A percentile compares a stretch with the other conserved stretches of the same genome.
phyloP scores from a whole-genome alignment of 345 rosid species.

The Erucastrum elatum region DNA sequence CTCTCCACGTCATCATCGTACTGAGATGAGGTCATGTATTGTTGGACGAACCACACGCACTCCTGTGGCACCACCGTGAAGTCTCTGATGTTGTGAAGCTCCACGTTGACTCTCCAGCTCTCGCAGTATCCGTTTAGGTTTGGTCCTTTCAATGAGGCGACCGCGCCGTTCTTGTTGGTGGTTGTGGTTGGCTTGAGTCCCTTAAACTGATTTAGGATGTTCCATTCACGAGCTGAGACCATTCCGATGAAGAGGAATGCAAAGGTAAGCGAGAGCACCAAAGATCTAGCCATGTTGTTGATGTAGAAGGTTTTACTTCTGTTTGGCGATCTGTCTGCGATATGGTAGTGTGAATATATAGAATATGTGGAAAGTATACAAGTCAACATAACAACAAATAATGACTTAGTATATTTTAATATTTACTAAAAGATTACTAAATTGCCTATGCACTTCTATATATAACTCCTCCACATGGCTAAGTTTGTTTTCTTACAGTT shows the following conservation, averaged over 20 bases:
- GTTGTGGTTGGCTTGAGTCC: conserved; percentile 15
- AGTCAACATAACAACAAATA: neutral
- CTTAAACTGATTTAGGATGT: conserved; percentile 51
- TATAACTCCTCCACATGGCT: too few species aligned
- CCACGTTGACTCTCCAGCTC: conserved; percentile 82
- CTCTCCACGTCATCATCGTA: conserved; percentile 52
- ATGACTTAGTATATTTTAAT: too few species aligned
- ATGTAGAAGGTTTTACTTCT: conserved; percentile 10
- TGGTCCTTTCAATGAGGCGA: conserved; percentile 12
- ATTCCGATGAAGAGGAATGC: conserved; percentile 41
- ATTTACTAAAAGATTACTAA: too few species aligned
- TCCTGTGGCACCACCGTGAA: conserved; percentile 69
- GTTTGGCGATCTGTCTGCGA: neutral
- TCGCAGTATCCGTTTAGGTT: conserved; percentile 60
- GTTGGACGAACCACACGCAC: conserved; percentile 46
- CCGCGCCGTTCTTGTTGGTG: neutral
- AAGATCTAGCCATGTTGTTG: conserved; percentile 47
- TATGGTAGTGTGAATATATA: neutral
- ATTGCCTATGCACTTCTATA: too few species aligned
- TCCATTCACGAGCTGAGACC: conserved; percentile 62
- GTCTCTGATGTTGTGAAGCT: conserved; percentile 65
- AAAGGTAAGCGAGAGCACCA: conserved; percentile 35
- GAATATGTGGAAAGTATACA: neutral
- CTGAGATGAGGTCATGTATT: conserved; percentile 70
- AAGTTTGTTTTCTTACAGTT: too few species aligned